phyloP scores from a whole-genome alignment of 306 rosid genomes.

The Prunus padus region DNA sequence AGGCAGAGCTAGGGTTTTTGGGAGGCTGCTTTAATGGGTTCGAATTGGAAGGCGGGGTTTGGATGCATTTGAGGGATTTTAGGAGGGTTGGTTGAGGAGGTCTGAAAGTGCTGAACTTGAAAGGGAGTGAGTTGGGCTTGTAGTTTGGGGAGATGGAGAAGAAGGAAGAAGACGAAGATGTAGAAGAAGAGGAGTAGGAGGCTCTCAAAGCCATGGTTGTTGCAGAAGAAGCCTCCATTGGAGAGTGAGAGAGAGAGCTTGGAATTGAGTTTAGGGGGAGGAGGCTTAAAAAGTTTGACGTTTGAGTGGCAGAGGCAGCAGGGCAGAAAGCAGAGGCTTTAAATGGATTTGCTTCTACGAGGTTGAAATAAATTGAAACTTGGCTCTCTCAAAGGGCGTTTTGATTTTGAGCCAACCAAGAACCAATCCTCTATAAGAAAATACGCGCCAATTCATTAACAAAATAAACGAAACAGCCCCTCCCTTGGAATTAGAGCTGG shows the following conservation, averaged over 20 bases:
- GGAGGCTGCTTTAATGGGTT: conserved; percentile 18
- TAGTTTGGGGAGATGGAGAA: conserved; percentile 29
- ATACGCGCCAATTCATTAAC: conserved; percentile 14
- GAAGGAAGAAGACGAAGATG: conserved; percentile 33
- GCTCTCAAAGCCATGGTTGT: conserved; percentile 43
- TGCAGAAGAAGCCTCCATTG: conserved; percentile 41
- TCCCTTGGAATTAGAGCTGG: no score
- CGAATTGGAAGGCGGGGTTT: conserved; percentile 17
- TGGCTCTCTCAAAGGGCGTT: not conserved
- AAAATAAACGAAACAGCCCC: not conserved
- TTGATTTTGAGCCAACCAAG: not conserved
- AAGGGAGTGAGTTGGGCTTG: not conserved
- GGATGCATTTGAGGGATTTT: conserved; percentile 47
- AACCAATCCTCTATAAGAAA: not conserved
- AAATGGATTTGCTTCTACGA: not conserved
- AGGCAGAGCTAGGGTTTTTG: conserved; percentile 9
- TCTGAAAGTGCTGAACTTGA: conserved; percentile 27
- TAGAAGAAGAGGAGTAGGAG: conserved; percentile 27
- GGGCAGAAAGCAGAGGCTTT: conserved; percentile 15
- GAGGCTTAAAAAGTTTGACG: conserved; percentile 5
- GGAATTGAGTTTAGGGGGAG: not conserved
- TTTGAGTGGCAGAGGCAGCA: not conserved
- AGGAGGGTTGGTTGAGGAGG: conserved; percentile 16
- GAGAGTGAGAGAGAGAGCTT: not conserved
- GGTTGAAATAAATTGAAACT: not conserved